phyloP scores from a whole-genome alignment of 1,284 basidiomycete species.

The Ustilago hordei region DNA sequence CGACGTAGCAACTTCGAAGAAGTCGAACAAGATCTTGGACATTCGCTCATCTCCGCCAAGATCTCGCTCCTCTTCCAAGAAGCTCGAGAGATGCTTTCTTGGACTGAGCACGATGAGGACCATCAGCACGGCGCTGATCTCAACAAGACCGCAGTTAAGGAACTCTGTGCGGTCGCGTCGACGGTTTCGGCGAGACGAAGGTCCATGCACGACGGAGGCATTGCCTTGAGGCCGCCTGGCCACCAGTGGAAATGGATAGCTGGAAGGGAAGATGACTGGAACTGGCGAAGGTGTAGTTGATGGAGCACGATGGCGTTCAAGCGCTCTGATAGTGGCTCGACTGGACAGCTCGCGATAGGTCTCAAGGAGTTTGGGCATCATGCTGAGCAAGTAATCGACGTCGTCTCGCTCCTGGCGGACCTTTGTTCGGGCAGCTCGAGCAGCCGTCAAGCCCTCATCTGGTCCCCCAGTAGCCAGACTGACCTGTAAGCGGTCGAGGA shows the following conservation, averaged over 20 bases:
- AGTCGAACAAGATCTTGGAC: constrained; percentile 78
- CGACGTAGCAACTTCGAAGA: constrained; percentile 85
- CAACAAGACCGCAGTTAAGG: constrained; percentile 85
- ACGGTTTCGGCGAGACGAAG: constrained; percentile 45
- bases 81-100: constrained; percentile 80
- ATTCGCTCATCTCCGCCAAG: constrained; percentile 71
- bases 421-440: constrained; percentile 12
- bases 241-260: constrained; percentile 89
- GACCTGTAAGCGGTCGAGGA: constrained; percentile 86
- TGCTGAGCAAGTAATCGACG: constrained; percentile 86
- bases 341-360: constrained; percentile 87
- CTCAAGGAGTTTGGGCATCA: constrained; percentile 86
- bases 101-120: constrained; percentile 84
- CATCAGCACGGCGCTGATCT: constrained; percentile 86
- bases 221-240: constrained; percentile 75
- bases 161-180: constrained; percentile 44
- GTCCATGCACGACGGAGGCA: constrained; percentile 43
- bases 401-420: constrained; percentile 86
- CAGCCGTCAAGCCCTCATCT: constrained; percentile 1
- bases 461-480: constrained; percentile 22
- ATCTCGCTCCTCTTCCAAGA: constrained; percentile 73
- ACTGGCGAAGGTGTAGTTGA: constrained; percentile 76
- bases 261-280: constrained; percentile 90
- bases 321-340: constrained; percentile 76
- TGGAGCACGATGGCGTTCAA: constrained; percentile 77